These are phyloP conservation scores for Citrus cavaleriei DNA, from an alignment of 345 rosid species.

Conservation along the genomic window DNA sequence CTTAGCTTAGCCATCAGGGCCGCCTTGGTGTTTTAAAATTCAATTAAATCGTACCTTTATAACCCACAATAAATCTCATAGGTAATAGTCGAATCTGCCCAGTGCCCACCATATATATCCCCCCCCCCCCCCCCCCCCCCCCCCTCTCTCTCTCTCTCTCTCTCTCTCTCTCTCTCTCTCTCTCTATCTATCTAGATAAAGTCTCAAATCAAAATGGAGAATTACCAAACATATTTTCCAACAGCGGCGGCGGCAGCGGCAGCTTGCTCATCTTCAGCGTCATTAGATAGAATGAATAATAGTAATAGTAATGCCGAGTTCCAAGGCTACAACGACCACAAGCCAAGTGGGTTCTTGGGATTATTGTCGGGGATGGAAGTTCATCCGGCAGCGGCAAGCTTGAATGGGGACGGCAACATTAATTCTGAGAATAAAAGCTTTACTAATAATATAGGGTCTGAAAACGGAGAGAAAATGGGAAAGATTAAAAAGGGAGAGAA, in stretches of 20 bases:
- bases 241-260: neutral
- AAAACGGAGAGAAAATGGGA: constrained; percentile 21
- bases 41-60: neutral
- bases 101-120: no score
- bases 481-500: constrained; percentile 48
- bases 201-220: constrained; percentile 14
- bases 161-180: neutral
- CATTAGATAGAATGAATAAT: constrained; percentile 9
- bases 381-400: neutral
- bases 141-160: neutral
- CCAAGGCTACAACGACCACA: constrained; percentile 2
- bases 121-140: no score
- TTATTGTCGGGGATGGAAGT: constrained; percentile 23
- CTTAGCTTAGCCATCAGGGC: constrained; percentile 1
- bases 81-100: no score
- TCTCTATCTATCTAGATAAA: neutral
- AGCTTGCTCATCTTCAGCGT: constrained; percentile 23
- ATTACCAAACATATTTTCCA: constrained; percentile 13
- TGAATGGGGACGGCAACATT: neutral
- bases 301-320: neutral
- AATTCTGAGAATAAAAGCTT: neutral
- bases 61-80: neutral
- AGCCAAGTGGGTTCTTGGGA: constrained; percentile 28
- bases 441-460: neutral
- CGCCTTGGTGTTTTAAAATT: neutral